Evolutionary conservation across 2,329 filamentous ascomycete species (phyloP).

Genomic region (Fusarium algeriense): DNA sequence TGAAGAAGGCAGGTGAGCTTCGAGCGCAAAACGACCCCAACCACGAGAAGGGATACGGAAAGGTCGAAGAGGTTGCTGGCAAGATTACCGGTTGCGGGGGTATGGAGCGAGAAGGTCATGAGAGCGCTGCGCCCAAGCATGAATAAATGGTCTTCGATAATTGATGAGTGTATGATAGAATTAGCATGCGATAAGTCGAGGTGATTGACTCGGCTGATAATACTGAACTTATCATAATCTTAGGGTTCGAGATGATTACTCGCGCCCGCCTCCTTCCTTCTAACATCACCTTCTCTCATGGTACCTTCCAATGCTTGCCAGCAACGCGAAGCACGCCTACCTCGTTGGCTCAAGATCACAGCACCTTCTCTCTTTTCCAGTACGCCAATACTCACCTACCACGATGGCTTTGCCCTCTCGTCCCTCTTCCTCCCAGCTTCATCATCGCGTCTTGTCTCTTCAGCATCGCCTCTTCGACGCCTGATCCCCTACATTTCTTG

Average conservation of each 20-base stretch:
- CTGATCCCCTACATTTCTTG: slow-evolving; percentile 24
- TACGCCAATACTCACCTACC: background rate
- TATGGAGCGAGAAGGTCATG: slow-evolving; percentile 73
- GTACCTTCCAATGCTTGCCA: background rate
- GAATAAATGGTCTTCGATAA: slow-evolving; percentile 15
- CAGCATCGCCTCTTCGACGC: slow-evolving; percentile 16
- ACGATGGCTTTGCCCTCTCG: background rate
- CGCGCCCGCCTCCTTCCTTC: background rate
- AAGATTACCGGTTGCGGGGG: slow-evolving; percentile 75
- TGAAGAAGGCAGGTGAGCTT: slow-evolving; percentile 71
- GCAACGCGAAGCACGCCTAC: background rate
- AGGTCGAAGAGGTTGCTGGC: slow-evolving; percentile 73
- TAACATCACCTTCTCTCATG: background rate
- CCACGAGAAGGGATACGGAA: slow-evolving; percentile 68
- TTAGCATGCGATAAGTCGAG: background rate
- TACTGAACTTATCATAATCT: background rate
- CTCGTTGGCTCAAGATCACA: background rate
- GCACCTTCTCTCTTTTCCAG: slow-evolving; percentile 2
- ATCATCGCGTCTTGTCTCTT: slow-evolving; percentile 17
- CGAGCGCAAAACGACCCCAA: slow-evolving; percentile 64
- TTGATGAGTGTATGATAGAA: slow-evolving; percentile 23
- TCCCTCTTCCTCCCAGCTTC: slow-evolving; percentile 12
- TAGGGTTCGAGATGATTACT: background rate
- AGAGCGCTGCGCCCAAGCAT: slow-evolving; percentile 58
- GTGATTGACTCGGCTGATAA: background rate